Evolutionary conservation across 306 rosid species (phyloP).

Genomic region (Begonia masoniana): DNA sequence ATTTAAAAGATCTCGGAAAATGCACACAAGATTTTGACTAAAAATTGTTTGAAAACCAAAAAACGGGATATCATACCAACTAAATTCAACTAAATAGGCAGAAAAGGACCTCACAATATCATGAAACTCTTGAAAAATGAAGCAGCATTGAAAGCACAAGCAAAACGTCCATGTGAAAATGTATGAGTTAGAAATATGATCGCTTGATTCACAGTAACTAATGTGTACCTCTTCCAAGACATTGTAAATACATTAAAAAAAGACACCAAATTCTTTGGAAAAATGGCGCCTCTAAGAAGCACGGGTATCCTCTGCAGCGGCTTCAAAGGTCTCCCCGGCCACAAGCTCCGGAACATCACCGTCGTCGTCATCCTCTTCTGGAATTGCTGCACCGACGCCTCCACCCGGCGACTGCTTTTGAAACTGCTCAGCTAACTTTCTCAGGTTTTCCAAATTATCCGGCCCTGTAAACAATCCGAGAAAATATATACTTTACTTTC

Average conservation of each 20-base stretch:
- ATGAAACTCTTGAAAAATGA: not conserved
- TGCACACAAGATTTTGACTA: too few relatives aligned
- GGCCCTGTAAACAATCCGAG: slow-evolving; percentile 44
- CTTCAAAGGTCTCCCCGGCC: slow-evolving; percentile 73
- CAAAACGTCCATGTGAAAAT: not conserved
- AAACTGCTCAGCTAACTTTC: slow-evolving; percentile 79
- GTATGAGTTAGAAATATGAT: not conserved
- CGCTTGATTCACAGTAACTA: not conserved
- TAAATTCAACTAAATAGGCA: too few relatives aligned
- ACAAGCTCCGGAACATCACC: slow-evolving; percentile 86
- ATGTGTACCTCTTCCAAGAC: not conserved
- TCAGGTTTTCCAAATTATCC: slow-evolving; percentile 84
- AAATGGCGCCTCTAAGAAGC: slow-evolving; percentile 27
- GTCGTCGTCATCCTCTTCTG: slow-evolving; percentile 48
- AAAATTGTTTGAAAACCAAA: too few relatives aligned
- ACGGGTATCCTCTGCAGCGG: slow-evolving; percentile 60
- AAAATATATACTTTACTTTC: too few relatives aligned
- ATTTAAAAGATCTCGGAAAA: too few relatives aligned
- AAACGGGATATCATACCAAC: too few relatives aligned
- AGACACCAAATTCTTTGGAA: slow-evolving; percentile 17
- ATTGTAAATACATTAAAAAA: slow-evolving; percentile 19
- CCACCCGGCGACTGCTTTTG: slow-evolving; percentile 77
- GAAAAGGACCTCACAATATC: too few relatives aligned
- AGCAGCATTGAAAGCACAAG: not conserved
- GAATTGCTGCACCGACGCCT: slow-evolving; percentile 26